phyloP scores from a whole-genome alignment of 805 yeast genomes.

The Candida ipomoeae region DNA sequence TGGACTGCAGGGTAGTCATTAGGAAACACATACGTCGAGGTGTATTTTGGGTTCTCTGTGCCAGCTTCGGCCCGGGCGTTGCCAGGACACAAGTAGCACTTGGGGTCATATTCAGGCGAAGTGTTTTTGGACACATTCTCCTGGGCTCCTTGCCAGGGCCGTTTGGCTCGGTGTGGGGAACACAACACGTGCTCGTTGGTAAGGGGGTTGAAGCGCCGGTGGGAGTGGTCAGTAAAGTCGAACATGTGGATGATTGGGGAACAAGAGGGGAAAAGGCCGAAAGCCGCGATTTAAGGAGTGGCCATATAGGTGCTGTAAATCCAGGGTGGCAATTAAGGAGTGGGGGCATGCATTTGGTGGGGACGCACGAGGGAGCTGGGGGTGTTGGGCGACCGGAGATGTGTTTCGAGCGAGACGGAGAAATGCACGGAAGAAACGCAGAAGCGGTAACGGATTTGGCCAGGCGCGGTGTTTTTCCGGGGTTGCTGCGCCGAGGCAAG shows the following conservation, averaged over 20 bases:
- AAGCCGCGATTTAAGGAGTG: neutral
- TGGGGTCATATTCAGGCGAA: slow-evolving; percentile 55
- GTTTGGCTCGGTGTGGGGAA: slow-evolving; percentile 71
- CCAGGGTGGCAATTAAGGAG: neutral
- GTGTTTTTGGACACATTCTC: slow-evolving; percentile 43
- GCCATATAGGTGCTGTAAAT: no score
- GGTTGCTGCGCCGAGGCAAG: neutral
- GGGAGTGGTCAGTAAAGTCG: slow-evolving; percentile 56
- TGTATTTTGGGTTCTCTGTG: slow-evolving; percentile 49
- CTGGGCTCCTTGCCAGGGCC: slow-evolving; percentile 79
- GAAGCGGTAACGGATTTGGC: slow-evolving; percentile 1
- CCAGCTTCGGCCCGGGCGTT: slow-evolving; percentile 62
- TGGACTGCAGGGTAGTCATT: slow-evolving; percentile 73
- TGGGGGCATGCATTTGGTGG: neutral
- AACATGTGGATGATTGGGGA: slow-evolving; percentile 20
- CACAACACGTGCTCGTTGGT: slow-evolving; percentile 66
- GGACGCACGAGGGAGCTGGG: neutral
- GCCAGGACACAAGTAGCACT: slow-evolving; percentile 71
- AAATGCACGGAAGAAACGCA: neutral
- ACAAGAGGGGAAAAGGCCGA: neutral
- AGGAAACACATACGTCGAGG: slow-evolving; percentile 53
- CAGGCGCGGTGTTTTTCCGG: neutral
- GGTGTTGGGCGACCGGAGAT: neutral
- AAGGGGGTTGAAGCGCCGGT: slow-evolving; percentile 66
- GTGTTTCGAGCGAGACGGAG: neutral